Evolutionary conservation across 2,329 filamentous ascomycete genomes (phyloP).

Genomic region (Pseudogymnoascus sp.): DNA sequence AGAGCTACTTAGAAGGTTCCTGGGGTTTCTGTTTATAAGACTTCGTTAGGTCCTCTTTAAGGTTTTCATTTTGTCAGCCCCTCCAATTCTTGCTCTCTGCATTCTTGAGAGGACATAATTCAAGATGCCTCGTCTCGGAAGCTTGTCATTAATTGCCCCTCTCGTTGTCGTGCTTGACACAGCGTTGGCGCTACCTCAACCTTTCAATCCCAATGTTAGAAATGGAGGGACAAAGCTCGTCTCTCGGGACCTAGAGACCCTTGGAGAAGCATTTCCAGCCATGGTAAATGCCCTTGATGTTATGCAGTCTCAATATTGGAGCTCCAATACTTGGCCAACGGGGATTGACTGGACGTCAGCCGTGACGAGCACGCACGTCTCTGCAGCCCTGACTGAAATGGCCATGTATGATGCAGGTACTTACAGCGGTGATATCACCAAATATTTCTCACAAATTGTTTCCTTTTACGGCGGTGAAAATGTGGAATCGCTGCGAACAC

Average conservation of each 20-base stretch:
- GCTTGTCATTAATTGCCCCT: neutral
- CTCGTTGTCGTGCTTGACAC: neutral
- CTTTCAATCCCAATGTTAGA: neutral
- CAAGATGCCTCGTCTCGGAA: neutral
- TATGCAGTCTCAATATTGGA: constrained; percentile 75
- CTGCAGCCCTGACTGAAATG: constrained; percentile 52
- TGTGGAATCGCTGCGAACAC: constrained; percentile 62
- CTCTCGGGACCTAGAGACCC: constrained; percentile 16
- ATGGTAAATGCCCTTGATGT: constrained; percentile 58
- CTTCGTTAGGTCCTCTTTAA: neutral
- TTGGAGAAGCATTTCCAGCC: constrained; percentile 19
- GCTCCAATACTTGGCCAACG: constrained; percentile 74
- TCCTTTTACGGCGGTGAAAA: constrained; percentile 86
- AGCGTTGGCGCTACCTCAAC: neutral
- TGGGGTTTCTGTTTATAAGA: neutral
- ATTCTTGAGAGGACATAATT: neutral
- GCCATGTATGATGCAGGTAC: constrained; percentile 17
- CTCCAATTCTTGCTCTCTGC: neutral
- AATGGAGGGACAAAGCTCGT: neutral
- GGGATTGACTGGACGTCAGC: constrained; percentile 93
- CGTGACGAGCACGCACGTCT: constrained; percentile 73
- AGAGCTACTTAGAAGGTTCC: neutral
- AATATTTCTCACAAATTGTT: constrained; percentile 70
- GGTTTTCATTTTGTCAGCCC: neutral
- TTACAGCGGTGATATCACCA: constrained; percentile 73